phyloP scores from a whole-genome alignment of 371 early-diverging fungal species.

The Mortierella sp. region DNA sequence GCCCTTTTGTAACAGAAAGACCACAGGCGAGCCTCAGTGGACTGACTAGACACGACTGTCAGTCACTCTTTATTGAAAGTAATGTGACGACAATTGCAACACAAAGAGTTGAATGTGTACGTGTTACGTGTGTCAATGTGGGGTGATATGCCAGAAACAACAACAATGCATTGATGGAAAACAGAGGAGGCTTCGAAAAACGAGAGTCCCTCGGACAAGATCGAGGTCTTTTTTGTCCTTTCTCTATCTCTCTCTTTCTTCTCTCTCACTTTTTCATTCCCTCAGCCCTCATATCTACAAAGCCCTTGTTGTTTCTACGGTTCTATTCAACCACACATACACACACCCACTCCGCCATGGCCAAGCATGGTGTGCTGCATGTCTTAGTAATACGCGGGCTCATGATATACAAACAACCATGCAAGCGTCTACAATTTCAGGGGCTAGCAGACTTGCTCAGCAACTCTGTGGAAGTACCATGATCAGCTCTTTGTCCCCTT shows the following conservation, averaged over 20 bases:
- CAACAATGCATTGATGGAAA: too few relatives aligned
- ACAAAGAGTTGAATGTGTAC: too few relatives aligned
- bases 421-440: slow-evolving; percentile 37
- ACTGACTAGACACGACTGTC: too few relatives aligned
- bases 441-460: slow-evolving; percentile 5
- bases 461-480: background rate
- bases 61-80: too few relatives aligned
- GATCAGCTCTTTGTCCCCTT: background rate
- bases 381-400: background rate
- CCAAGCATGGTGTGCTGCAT: background rate
- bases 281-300: background rate
- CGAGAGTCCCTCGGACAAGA: too few relatives aligned
- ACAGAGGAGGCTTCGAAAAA: too few relatives aligned
- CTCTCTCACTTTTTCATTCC: background rate
- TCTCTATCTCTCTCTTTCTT: too few relatives aligned
- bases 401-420: background rate
- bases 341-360: background rate
- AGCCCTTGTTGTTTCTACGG: background rate
- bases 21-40: too few relatives aligned
- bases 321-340: background rate
- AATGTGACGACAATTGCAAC: too few relatives aligned
- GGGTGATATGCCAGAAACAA: too few relatives aligned
- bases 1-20: too few relatives aligned
- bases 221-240: background rate
- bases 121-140: too few relatives aligned